A percentile compares a stretch with the other conserved stretches of the same genome.
Conservation (phyloP, 106 monocot species). For the Dendrobium chrysotoxum region DNA sequence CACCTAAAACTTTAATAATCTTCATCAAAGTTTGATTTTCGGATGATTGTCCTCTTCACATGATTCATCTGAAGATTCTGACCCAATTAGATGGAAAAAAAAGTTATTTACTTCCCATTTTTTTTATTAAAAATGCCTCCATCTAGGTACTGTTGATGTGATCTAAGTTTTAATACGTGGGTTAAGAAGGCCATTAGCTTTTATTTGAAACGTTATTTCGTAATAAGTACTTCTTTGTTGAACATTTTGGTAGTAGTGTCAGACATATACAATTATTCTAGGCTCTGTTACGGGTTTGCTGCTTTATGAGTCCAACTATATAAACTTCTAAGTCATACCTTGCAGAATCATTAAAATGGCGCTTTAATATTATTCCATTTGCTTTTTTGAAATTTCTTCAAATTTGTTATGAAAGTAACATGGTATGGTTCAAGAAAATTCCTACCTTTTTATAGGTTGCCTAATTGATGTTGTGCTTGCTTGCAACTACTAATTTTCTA, state of each 20-base stretch:
- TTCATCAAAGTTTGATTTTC: too few relatives aligned
- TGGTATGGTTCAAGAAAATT: not conserved
- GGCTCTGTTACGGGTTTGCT: not conserved
- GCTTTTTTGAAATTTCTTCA: not conserved
- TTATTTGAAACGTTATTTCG: too few relatives aligned
- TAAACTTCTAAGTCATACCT: not conserved
- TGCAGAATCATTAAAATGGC: not conserved
- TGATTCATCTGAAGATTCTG: too few relatives aligned
- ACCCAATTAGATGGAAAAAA: too few relatives aligned
- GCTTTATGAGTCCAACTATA: not conserved
- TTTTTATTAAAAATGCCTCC: too few relatives aligned
- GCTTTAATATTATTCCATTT: not conserved
- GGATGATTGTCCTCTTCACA: too few relatives aligned
- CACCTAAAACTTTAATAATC: too few relatives aligned
- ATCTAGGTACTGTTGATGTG: too few relatives aligned
- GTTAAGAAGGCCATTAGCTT: too few relatives aligned
- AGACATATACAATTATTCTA: not conserved
- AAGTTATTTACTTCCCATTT: too few relatives aligned
- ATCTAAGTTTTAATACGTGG: too few relatives aligned
- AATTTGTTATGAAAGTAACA: not conserved
- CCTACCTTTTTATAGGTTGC: not conserved
- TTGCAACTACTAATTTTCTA: slow-evolving; percentile 9
- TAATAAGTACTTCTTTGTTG: too few relatives aligned
- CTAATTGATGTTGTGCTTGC: not conserved
- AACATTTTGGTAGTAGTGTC: not conserved